Evolutionary conservation across 2,329 filamentous ascomycete species (phyloP).

Genomic region (Ophiocordyceps camponoti-floridani): DNA sequence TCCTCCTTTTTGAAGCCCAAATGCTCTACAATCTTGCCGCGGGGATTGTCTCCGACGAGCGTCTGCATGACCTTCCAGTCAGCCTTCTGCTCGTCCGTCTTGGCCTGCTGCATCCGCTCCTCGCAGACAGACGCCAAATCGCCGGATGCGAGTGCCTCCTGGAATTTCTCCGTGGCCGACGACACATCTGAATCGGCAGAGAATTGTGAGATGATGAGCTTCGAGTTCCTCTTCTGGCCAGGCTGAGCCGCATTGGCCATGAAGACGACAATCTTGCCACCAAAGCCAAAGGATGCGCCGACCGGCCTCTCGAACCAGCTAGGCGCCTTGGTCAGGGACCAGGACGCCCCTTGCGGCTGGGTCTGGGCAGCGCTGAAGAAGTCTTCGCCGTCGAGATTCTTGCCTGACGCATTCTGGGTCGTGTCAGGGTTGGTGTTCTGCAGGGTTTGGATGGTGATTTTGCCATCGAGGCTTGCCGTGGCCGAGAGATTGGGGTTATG

Average conservation of each 20-base stretch:
- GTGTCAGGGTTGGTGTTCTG: constrained; percentile 77
- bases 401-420: constrained; percentile 48
- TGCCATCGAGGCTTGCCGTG: constrained; percentile 93
- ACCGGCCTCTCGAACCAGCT: constrained; percentile 78
- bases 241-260: constrained; percentile 37
- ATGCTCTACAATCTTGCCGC: constrained; percentile 71
- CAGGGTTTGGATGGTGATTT: constrained; percentile 81
- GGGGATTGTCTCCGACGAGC: constrained; percentile 67
- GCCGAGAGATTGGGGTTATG: constrained; percentile 83
- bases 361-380: constrained; percentile 92
- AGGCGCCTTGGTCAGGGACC: constrained; percentile 70
- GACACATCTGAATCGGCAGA: constrained; percentile 74
- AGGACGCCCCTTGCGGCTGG: constrained; percentile 77
- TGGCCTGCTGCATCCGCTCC: constrained; percentile 54
- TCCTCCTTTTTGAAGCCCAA: constrained; percentile 65
- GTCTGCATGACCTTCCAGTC: constrained; percentile 94
- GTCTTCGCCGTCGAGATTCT: constrained; percentile 71
- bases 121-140: constrained; percentile 67
- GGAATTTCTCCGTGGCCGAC: constrained; percentile 72
- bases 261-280: constrained; percentile 76
- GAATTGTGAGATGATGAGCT: constrained; percentile 72
- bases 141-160: constrained; percentile 61
- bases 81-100: constrained; percentile 78
- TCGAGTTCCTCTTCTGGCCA: constrained; percentile 52
- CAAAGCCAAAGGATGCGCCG: constrained; percentile 85